Evolutionary conservation across 2,329 filamentous ascomycete species (phyloP).

Genomic region (Trichocomaceae sp.): DNA sequence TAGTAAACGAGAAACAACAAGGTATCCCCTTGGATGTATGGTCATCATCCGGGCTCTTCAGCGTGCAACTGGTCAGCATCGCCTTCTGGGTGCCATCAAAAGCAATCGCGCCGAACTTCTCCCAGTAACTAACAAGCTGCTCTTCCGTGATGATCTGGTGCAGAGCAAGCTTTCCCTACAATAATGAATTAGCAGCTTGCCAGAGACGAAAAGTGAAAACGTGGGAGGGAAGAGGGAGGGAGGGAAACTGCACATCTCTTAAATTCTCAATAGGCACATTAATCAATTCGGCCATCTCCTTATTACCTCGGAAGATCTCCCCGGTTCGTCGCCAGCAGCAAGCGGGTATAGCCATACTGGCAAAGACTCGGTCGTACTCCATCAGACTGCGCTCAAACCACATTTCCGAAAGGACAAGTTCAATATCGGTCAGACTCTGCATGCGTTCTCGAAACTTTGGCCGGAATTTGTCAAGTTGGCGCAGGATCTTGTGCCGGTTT

Average conservation of each 20-base stretch:
- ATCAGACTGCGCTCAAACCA: conserved; percentile 96
- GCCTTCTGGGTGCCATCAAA: conserved; percentile 93
- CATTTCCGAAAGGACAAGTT: conserved; percentile 94
- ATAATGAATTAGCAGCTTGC: not conserved
- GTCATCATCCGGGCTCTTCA: conserved; percentile 71
- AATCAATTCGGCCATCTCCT: conserved; percentile 97
- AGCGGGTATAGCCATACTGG: conserved; percentile 95
- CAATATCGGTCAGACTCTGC: conserved; percentile 83
- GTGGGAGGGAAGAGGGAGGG: not conserved
- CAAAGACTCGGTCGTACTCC: conserved; percentile 98
- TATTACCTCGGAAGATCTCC: conserved; percentile 95
- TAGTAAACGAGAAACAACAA: conserved; percentile 97
- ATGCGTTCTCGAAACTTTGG: conserved; percentile 96
- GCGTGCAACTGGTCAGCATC: conserved; percentile 82
- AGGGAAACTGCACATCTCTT: conserved; percentile 61
- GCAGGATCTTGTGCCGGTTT: conserved; percentile 83
- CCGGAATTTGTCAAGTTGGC: conserved; percentile 85
- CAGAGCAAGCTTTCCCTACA: conserved; percentile 81
- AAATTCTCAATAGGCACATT: conserved; percentile 85
- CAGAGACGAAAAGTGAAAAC: not conserved
- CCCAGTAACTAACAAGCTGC: conserved; percentile 94
- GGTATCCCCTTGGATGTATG: conserved; percentile 68
- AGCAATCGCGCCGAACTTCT: conserved; percentile 96
- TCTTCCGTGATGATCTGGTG: conserved; percentile 96
- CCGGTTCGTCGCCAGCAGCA: conserved; percentile 96